These are phyloP conservation scores for Mycena venus DNA, from an alignment of 768 basidiomycete genomes.

Conservation along the genomic window DNA sequence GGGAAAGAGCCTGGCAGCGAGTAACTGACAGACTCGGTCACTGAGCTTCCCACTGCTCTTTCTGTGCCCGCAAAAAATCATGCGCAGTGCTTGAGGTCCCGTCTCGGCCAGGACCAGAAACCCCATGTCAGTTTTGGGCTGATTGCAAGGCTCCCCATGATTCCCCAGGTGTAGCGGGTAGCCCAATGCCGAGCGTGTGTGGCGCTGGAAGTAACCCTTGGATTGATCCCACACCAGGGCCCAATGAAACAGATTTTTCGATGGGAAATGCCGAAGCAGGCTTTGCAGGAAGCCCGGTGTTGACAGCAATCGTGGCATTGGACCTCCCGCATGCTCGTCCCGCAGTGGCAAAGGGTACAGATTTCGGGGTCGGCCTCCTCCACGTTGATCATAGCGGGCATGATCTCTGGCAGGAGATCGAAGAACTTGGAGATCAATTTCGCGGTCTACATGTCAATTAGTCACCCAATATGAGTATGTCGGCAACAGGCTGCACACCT, in stretches of 20 bases:
- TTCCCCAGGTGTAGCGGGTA: background rate
- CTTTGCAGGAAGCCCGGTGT: background rate
- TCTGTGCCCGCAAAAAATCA: constrained; percentile 2
- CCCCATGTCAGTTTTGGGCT: background rate
- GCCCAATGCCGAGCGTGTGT: background rate
- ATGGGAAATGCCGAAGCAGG: background rate
- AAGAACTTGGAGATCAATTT: background rate
- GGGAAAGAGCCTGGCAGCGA: background rate
- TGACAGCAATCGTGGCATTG: background rate
- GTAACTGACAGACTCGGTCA: background rate
- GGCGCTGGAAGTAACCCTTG: background rate
- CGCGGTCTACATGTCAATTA: background rate
- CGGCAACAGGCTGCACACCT: background rate
- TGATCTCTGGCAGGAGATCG: background rate
- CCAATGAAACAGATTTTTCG: background rate
- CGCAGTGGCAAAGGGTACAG: background rate
- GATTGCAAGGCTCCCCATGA: background rate
- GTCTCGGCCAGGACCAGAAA: background rate
- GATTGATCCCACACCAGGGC: background rate
- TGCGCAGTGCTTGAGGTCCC: background rate
- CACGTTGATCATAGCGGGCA: background rate
- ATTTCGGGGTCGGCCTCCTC: background rate
- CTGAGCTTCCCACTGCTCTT: background rate
- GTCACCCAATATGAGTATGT: background rate
- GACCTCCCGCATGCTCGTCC: background rate